phyloP scores from a whole-genome alignment of 192 early-diverging fungal species.

The Coemansia sp. region DNA sequence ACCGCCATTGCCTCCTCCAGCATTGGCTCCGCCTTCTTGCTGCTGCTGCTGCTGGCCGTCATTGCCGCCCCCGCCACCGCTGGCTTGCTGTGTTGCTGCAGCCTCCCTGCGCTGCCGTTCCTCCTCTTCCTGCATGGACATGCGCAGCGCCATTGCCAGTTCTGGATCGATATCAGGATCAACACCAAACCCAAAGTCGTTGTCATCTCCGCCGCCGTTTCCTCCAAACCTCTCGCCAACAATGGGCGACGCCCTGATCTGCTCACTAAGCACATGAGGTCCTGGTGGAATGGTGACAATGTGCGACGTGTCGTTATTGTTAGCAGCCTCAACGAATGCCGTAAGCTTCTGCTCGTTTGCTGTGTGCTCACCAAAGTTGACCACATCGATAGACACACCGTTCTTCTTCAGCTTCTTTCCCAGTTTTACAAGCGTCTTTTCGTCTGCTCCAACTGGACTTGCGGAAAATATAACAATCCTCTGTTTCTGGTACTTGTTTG shows the following conservation, averaged over 20 bases:
- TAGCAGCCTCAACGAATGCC: slow-evolving; percentile 87
- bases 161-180: slow-evolving; percentile 95
- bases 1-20: slow-evolving; percentile 6
- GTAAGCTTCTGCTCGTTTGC: slow-evolving; percentile 88
- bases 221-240: slow-evolving; percentile 80
- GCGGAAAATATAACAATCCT: slow-evolving; percentile 93
- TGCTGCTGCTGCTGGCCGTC: neutral
- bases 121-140: slow-evolving; percentile 95
- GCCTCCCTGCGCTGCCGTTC: slow-evolving; percentile 71
- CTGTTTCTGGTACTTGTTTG: slow-evolving; percentile 95
- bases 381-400: slow-evolving; percentile 89
- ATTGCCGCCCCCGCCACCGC: neutral
- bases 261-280: slow-evolving; percentile 84
- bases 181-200: slow-evolving; percentile 88
- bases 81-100: slow-evolving; percentile 11
- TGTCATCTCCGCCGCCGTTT: slow-evolving; percentile 49
- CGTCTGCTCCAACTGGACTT: slow-evolving; percentile 82
- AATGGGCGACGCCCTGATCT: slow-evolving; percentile 84
- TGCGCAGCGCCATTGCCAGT: slow-evolving; percentile 85
- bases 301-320: slow-evolving; percentile 91
- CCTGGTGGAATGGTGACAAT: slow-evolving; percentile 92
- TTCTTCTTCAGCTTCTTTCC: slow-evolving; percentile 99
- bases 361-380: slow-evolving; percentile 93
- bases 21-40: neutral
- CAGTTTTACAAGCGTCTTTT: slow-evolving; percentile 80